Base-by-base conservation (phyloP, 2,329 filamentous ascomycete species). In the Pseudogymnoascus pannorum region DNA sequence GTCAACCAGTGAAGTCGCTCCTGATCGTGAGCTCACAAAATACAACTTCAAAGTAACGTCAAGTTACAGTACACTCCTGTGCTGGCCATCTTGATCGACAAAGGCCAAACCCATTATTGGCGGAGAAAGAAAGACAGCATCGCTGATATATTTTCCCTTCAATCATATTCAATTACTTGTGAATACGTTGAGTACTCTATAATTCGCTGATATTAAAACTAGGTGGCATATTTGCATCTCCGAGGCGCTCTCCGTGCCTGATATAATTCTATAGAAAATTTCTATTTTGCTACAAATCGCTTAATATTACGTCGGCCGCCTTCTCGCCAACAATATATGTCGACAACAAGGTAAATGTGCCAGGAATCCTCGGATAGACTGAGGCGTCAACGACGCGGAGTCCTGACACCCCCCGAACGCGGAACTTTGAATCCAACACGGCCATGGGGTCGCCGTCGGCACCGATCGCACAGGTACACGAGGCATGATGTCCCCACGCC, bases 371-470 rank as follows among this genome's bases (percentile, higher is more conserved):
- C 1, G 82, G 81, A 62, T 81, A 87, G 0, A 81, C 76, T 20
- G 77, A 81, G 1, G 82, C 84, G 72, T 87, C 84, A 0, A 87
- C 84, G 5, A 87, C 84, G 26, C 84, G 75, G 54, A 88, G 68
- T 0, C 80, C 79, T 0, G 75, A 71, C 0, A 84, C 78, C 0
- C 82, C 82, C 6, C 79, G 74, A 0, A 87, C 84, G 8, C 77
- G 74, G 69, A 87, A 85, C 57, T 79, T 72, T 0, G 75, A 75
- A 67, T 86, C 80, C 58, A 86, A 70, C 2, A 84, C 81, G 5
- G 81, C 73, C 70, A 86, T 63, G 2, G 62, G 58, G 38, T 66
- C 61, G 38, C 60, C 36, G 35, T 65, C 63, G 3, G 35, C 58
- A 0, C 84, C 83, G 66, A 86, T 85, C 0, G 79, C 75, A 59